Evolutionary conservation across 371 early-diverging fungal species (phyloP).

Genomic region (Capniomyces stellatus): DNA sequence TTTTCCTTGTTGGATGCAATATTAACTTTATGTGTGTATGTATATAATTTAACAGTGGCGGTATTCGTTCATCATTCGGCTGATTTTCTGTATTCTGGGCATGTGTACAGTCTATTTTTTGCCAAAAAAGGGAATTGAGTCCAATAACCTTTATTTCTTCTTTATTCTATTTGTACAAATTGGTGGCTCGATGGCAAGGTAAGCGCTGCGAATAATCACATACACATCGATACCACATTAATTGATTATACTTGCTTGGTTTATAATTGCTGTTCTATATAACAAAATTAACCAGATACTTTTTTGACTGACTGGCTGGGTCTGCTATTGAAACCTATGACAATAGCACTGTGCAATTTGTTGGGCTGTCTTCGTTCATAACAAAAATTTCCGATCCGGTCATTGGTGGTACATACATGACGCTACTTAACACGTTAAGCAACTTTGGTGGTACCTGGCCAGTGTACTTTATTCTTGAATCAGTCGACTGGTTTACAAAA

Average conservation of each 20-base stretch:
- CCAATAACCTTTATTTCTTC: slow-evolving; percentile 51
- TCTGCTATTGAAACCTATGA: no score
- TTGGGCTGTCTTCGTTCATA: slow-evolving; percentile 85
- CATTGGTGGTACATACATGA: slow-evolving; percentile 98
- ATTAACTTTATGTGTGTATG: no score
- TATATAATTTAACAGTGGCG: no score
- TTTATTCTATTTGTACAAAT: slow-evolving; percentile 68
- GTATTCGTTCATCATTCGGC: slow-evolving; percentile 69
- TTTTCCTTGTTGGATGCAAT: no score
- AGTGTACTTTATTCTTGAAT: slow-evolving; percentile 76
- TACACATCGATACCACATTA: no score
- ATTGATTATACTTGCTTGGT: no score
- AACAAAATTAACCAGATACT: no score
- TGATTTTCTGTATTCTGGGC: slow-evolving; percentile 56
- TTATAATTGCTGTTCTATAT: no score
- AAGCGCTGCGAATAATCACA: no score
- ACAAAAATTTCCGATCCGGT: slow-evolving; percentile 85
- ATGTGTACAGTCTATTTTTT: slow-evolving; percentile 66
- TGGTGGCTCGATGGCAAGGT: slow-evolving; percentile 50
- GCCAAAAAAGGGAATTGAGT: slow-evolving; percentile 35
- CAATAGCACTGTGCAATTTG: slow-evolving; percentile 76
- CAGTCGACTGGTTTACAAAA: slow-evolving; percentile 79
- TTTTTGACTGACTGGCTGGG: no score
- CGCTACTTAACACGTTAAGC: slow-evolving; percentile 79
- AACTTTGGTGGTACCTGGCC: slow-evolving; percentile 98